Evolutionary conservation across 306 rosid species (phyloP).

Genomic region (Benincasa hispida): DNA sequence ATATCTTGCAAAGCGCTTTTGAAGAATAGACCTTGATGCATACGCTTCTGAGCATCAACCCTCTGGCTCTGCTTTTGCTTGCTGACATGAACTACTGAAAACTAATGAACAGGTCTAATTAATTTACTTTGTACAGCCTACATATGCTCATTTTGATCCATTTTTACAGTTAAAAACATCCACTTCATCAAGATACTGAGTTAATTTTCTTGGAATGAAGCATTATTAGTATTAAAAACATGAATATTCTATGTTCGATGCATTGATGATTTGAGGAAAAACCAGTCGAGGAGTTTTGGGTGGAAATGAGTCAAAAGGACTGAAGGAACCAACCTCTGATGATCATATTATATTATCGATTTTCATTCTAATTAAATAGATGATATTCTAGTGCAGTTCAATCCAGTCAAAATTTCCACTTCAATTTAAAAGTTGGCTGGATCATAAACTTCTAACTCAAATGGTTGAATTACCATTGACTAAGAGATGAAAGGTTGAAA

Average conservation of each 20-base stretch:
- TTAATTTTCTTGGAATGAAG: neutral
- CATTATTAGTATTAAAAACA: neutral
- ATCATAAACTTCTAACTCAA: neutral
- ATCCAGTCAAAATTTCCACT: neutral
- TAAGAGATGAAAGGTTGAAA: too few relatives aligned
- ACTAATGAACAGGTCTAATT: neutral
- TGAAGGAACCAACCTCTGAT: neutral
- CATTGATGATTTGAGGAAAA: neutral
- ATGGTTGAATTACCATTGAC: too few relatives aligned
- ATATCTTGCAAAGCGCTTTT: slow-evolving; percentile 54
- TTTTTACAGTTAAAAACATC: neutral
- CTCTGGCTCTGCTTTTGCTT: neutral
- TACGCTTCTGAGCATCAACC: neutral
- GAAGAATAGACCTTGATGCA: slow-evolving; percentile 4
- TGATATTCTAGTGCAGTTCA: neutral
- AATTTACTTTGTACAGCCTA: neutral
- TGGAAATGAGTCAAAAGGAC: neutral
- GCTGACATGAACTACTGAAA: neutral
- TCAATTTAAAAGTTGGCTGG: too few relatives aligned
- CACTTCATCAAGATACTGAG: neutral
- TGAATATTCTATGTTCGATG: neutral
- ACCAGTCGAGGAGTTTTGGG: neutral
- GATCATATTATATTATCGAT: neutral
- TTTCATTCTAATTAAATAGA: neutral
- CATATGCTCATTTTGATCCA: neutral